Base-by-base conservation (phyloP, 306 rosid genomes). In the Lathyrus aphaca region DNA sequence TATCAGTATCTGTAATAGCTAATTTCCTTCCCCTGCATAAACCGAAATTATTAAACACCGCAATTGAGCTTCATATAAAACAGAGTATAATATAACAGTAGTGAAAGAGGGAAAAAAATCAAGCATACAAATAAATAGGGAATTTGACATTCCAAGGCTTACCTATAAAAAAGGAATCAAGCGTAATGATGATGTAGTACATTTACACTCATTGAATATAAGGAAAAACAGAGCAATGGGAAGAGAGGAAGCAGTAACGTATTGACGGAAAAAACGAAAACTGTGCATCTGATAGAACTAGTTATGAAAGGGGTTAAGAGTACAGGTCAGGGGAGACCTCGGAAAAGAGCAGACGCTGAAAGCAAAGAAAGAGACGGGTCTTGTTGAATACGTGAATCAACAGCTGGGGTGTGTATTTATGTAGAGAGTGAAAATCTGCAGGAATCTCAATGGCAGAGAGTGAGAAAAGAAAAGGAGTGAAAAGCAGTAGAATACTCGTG, bases 401-500 rank as follows among this genome's bases (percentile, higher is more conserved):
- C 67, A 75, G 81, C 78, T 48, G 72, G 74, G 74, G 51, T 38
- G 2, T 50, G 57, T 55, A 57, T 59, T 56, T 72, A 80, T 59
- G 57, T 70, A 80, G 73, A 66, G 80, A 70, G 65, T 68, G 59
- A 55, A 79, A 81, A 85, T 82, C 83, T 75, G 69, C 75, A 68
- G 65, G 65, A 84, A 75, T 91, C 82, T 72, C 78, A 79, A 78
- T 74, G 83, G 79, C 37, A 69, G 80, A 80, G 80, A 81, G 82
- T 73, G 80, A 40, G 79, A 80, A 80, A 82, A 48, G 80, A 77
- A 77, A 72, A 74, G 69, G 17, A 55, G 79, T 55, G 80, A 49
- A 67, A 21, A 56, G 65, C 44, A 82, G 64, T 49, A 27, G 72
- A 77, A 82, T 85, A 87, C 87, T 76, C 86, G 88, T 86, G 96